Base-by-base conservation (phyloP, 2,329 filamentous ascomycete genomes). In the Neonectria sp. region DNA sequence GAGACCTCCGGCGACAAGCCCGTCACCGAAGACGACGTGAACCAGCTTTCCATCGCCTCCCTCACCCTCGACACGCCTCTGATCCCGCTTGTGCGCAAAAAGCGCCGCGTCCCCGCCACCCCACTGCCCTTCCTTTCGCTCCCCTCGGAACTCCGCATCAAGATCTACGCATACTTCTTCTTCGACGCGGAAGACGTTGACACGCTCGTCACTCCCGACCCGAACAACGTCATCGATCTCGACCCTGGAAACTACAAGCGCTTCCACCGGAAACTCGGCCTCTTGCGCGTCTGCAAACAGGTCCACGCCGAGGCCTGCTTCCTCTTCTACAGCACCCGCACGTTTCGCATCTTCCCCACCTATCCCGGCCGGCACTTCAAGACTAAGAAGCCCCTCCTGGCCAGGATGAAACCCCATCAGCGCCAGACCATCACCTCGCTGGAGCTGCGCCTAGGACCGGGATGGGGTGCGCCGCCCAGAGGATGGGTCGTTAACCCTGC, bases 371-470 rank as follows among this genome's bases (percentile, higher is more conserved):
- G 87, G 45, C 90, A 91, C 80, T 93, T 93, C 83, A 92, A 93
- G 80, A 90, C 90, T 33, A 93, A 93, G 81, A 89, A 89, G 71
- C 92, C 92, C 1, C 83, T 95, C 0, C 84, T 95, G 31, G 87
- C 90, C 6, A 89, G 92, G 21, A 80, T 95, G 61, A 89, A 89
- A 24, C 80, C 87, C 0, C 82, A 81, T 33, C 91, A 92, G 64
- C 88, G 91, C 37, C 81, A 82, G 17, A 86, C 82, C 52, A 84
- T 95, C 51, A 90, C 86, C 1, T 87, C 87, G 0, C 81, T 95
- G 3, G 90, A 95, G 79, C 80, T 95, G 60, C 88, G 92, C 3
- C 83, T 95, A 0, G 93, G 93, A 0, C 92, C 92, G 0, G 92
- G 92, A 24, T 95, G 91, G 89, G 90, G 84, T 68, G 87, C 87